Percentiles rank a stretch among this genome's conserved stretches.
Conservation (phyloP, 169 alveolate species). For the Plasmodium chabaudi region DNA sequence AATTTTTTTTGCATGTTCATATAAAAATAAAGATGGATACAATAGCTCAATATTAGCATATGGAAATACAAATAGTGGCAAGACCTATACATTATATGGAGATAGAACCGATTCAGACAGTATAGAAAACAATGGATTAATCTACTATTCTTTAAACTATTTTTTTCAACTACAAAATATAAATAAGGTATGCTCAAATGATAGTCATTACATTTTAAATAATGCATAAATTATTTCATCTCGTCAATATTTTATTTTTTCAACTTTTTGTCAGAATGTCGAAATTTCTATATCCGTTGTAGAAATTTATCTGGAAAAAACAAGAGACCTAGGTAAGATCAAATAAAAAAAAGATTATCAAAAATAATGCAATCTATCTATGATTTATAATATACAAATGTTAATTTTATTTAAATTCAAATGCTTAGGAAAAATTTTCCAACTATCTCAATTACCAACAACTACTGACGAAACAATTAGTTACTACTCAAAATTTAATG, state of each 20-base stretch:
- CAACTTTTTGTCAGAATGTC: slow-evolving; percentile 21
- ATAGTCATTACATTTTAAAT: neutral
- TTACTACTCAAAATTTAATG: slow-evolving; percentile 53
- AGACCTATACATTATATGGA: slow-evolving; percentile 69
- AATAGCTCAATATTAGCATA: slow-evolving; percentile 73
- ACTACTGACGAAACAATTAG: slow-evolving; percentile 43
- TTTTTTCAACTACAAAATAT: slow-evolving; percentile 38
- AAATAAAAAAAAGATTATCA: neutral
- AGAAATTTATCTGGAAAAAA: slow-evolving; percentile 68
- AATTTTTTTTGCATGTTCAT: neutral
- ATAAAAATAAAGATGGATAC: slow-evolving; percentile 52
- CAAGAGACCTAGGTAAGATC: slow-evolving; percentile 53
- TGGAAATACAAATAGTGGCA: slow-evolving; percentile 74
- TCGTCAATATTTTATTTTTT: neutral
- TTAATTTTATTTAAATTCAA: neutral
- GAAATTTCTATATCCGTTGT: slow-evolving; percentile 53
- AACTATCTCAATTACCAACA: slow-evolving; percentile 56
- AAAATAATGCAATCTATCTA: no score
- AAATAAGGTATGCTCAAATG: no score
- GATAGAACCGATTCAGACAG: slow-evolving; percentile 12
- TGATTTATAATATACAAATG: neutral
- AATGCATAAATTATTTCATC: neutral
- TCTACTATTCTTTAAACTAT: slow-evolving; percentile 33
- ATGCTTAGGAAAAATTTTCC: slow-evolving; percentile 43
- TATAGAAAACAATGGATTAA: slow-evolving; percentile 24